Percentiles rank a stretch among this genome's conserved stretches.
These are phyloP conservation scores for Salvia sclarea DNA, from an alignment of 305 asterid genomes.

Conservation along the genomic window DNA sequence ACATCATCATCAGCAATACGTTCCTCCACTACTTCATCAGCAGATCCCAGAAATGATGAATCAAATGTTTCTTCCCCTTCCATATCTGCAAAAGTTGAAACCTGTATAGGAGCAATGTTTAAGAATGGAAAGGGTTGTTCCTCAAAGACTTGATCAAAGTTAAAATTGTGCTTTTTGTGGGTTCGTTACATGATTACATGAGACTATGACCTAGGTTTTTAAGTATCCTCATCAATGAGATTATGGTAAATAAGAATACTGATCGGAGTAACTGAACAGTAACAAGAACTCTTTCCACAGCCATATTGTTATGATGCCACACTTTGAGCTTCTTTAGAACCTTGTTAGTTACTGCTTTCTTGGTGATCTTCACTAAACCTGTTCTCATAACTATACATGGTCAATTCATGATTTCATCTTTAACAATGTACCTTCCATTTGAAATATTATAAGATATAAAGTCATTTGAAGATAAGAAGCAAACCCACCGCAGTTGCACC, in stretches of 20 bases:
- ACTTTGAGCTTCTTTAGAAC: not conserved
- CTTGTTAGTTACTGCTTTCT: not conserved
- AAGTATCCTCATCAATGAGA: not conserved
- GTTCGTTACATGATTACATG: no score
- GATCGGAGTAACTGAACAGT: not conserved
- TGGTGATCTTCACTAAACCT: not conserved
- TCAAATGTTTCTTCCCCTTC: conserved; percentile 99
- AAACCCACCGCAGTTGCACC: conserved; percentile 84
- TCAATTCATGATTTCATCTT: not conserved
- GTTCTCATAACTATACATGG: not conserved
- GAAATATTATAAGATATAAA: not conserved
- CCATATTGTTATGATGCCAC: not conserved
- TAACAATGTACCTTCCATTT: not conserved
- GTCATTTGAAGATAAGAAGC: conserved; percentile 11
- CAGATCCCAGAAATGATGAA: conserved; percentile 78
- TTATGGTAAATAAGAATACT: not conserved
- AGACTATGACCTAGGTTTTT: not conserved
- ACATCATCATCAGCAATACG: conserved; percentile 95
- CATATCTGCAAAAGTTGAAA: conserved; percentile 96
- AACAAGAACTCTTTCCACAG: not conserved
- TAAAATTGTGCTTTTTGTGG: not conserved
- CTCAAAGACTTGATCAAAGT: not conserved
- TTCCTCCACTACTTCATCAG: conserved; percentile 98
- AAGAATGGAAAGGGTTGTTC: not conserved
- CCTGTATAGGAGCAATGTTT: conserved; percentile 44